phyloP scores from a whole-genome alignment of 106 monocot genomes.

The Dendrobium catenatum region DNA sequence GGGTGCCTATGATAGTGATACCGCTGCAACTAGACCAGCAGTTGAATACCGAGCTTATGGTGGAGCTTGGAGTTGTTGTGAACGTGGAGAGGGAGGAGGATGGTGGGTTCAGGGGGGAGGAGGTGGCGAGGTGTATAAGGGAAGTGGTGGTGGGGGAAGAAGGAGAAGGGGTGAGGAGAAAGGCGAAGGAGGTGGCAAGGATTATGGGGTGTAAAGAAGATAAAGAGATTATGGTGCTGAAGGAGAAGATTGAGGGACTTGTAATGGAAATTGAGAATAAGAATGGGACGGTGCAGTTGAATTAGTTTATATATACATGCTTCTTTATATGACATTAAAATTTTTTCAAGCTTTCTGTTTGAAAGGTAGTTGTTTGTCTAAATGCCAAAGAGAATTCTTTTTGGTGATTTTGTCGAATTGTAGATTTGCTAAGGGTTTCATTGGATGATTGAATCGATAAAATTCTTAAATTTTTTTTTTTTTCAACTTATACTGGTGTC shows the following conservation, averaged over 20 bases:
- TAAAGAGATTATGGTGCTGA: slow-evolving; percentile 6
- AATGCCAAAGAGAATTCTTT: too few species aligned
- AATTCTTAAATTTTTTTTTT: too few species aligned
- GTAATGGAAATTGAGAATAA: background rate
- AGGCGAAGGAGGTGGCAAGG: slow-evolving; percentile 27
- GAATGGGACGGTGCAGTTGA: background rate
- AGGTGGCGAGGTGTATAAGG: slow-evolving; percentile 24
- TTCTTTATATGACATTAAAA: too few species aligned
- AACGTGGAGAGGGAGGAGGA: slow-evolving; percentile 14
- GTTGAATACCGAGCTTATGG: slow-evolving; percentile 31
- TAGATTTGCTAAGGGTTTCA: too few species aligned
- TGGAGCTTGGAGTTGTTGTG: slow-evolving; percentile 36
- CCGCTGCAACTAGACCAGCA: slow-evolving; percentile 64
- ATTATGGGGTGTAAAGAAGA: slow-evolving; percentile 14
- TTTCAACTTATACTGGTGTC: too few species aligned
- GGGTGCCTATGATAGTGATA: slow-evolving; percentile 38
- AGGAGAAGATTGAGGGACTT: background rate
- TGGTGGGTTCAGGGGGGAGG: slow-evolving; percentile 23
- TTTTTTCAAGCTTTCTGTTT: too few species aligned
- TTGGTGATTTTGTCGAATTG: too few species aligned
- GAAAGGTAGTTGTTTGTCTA: too few species aligned
- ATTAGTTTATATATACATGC: too few species aligned
- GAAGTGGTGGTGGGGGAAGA: slow-evolving; percentile 14
- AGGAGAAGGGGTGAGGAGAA: slow-evolving; percentile 23
- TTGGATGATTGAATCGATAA: too few species aligned